phyloP scores from a whole-genome alignment of 106 monocot genomes.

The Acanthochlamys bracteata region DNA sequence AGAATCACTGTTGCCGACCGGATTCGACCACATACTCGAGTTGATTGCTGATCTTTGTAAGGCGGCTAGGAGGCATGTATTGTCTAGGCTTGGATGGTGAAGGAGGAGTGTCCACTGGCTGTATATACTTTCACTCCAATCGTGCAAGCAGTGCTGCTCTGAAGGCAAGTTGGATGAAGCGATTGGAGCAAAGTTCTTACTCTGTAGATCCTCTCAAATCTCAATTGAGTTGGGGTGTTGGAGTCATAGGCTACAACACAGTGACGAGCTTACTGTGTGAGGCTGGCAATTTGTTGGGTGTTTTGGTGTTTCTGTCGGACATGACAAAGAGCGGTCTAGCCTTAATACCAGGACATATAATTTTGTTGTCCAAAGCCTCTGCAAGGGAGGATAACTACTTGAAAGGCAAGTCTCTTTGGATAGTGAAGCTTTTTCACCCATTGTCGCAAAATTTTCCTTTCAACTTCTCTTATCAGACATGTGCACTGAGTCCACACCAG shows the following conservation, averaged over 20 bases:
- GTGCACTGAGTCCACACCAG: not conserved
- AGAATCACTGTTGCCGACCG: not conserved
- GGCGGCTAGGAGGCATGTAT: not conserved
- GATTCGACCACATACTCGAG: conserved; percentile 5
- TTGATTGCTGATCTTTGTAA: conserved; percentile 1
- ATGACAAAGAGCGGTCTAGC: conserved; percentile 9
- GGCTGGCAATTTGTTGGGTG: not conserved
- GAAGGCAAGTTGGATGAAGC: not conserved
- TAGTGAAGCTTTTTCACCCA: not conserved
- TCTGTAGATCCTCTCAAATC: not conserved
- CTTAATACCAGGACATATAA: conserved; percentile 12
- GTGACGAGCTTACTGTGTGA: conserved; percentile 1
- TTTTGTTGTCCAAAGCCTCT: conserved; percentile 7
- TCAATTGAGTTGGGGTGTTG: conserved; percentile 5
- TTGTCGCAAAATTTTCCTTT: conserved; percentile 7
- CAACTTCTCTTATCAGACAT: not conserved
- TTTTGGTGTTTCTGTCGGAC: conserved; percentile 2
- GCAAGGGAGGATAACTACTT: not conserved
- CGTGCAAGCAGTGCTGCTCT: conserved; percentile 1
- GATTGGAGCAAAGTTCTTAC: not conserved
- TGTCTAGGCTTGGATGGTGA: conserved; percentile 1
- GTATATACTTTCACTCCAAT: conserved; percentile 3
- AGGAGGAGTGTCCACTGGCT: not conserved
- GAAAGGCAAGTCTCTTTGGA: not conserved
- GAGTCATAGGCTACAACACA: conserved; percentile 3